Evolutionary conservation across 2,329 filamentous ascomycete genomes (phyloP), one percentile per base, ranked within the genome.

Genomic region (Parafenestella ontariensis): DNA sequence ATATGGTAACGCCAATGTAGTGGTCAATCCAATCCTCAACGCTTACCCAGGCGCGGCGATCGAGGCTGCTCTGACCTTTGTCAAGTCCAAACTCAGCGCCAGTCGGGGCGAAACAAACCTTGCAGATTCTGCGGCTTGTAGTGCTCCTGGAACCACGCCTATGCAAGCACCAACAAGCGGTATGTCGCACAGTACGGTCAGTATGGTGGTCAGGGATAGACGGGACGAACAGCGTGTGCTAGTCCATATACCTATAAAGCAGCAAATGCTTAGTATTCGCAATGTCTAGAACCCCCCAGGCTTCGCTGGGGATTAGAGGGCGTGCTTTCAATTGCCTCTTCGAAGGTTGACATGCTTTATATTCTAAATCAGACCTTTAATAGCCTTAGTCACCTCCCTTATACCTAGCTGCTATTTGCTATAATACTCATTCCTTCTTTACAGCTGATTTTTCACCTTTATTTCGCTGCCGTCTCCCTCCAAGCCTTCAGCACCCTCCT

Each of bases 191-290:
- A 58, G 36, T 68, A 51, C 44, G 65, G 50, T 17, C 77, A 78
- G 61, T 79, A 77, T 58, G 78, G 77, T 56, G 78, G 78, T 17
- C 62, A 62, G 15, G 70, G 66, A 49, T 78, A 60, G 48, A 73
- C 60, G 5, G 78, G 77, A 15, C 37, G 71, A 2, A 74, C 67
- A 1, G 52, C 59, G 18, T 79, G 77, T 40, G 68, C 68, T 3
- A 41, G 62, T 31, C 77, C 76, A 6, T 56, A 52, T 18, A 60
- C 62, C 3, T 79, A 77, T 64, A 62, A 67, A 20, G 54, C 58
- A 1, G 54, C 42, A 18, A 79, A 79, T 65, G 58, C 65, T 1
- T 79, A 74, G 59, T 79, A 79, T 64, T 72, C 57, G 24, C 78
- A 79, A 66, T 79, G 40, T 28, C 18, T 42, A 13, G n/a, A n/a